Percentiles rank a stretch among this genome's conserved stretches.
phyloP scores from a whole-genome alignment of 352 stramenopile species.

The Phytopythium ostracodes region DNA sequence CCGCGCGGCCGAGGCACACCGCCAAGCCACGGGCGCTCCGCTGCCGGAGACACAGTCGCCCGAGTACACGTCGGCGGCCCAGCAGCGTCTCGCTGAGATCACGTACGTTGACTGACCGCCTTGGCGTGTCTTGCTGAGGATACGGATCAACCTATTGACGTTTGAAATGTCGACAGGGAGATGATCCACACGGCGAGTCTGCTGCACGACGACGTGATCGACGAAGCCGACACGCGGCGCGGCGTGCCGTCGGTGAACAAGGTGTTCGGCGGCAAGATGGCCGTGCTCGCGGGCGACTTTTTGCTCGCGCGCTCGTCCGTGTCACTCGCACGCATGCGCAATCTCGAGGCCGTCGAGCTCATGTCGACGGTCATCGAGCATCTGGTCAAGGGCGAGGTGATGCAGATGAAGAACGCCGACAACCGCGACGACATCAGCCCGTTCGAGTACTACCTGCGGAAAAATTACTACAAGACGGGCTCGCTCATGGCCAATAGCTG shows the following conservation, averaged over 20 bases:
- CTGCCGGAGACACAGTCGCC: constrained; percentile 53
- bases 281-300: constrained; percentile 97
- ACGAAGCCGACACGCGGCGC: constrained; percentile 94
- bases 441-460: constrained; percentile 96
- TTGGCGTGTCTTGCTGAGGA: too few relatives aligned
- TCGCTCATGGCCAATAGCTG: constrained; percentile 99
- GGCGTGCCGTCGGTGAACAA: constrained; percentile 94
- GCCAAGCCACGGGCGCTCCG: constrained; percentile 29
- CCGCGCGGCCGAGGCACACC: constrained; percentile 85
- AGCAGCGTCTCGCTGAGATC: constrained; percentile 83
- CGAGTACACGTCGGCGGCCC: constrained; percentile 67
- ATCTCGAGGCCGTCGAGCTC: constrained; percentile 95
- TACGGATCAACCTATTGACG: neutral
- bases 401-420: constrained; percentile 96
- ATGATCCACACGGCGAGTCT: constrained; percentile 99
- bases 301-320: constrained; percentile 96
- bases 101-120: constrained; percentile 38
- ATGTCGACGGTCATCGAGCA: constrained; percentile 99
- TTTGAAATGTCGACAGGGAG: constrained; percentile 53
- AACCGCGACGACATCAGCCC: constrained; percentile 59
- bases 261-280: constrained; percentile 98
- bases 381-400: constrained; percentile 98
- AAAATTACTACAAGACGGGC: constrained; percentile 99
- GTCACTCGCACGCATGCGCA: constrained; percentile 92
- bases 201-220: constrained; percentile 99